Conservation (phyloP, 331 rosid species). For the Saraca asoca region DNA sequence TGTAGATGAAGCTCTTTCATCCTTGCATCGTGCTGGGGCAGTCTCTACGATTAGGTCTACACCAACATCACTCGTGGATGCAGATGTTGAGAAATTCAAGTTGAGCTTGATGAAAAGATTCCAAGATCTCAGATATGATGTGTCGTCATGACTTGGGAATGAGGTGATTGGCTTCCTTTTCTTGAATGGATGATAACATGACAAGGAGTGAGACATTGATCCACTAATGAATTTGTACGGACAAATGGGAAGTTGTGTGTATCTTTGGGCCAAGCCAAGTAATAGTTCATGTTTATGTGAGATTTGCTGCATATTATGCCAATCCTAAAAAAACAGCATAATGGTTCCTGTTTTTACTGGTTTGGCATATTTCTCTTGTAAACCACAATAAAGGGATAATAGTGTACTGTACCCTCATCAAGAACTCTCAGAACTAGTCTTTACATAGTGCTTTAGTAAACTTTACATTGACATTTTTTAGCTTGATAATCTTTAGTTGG, state of each 20-base stretch:
- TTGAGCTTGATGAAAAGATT: slow-evolving; percentile 74
- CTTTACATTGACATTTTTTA: neutral
- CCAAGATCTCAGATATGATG: slow-evolving; percentile 65
- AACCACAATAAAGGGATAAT: neutral
- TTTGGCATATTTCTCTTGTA: neutral
- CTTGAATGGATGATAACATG: slow-evolving; percentile 2
- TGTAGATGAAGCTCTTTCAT: slow-evolving; percentile 70
- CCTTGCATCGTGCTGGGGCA: slow-evolving; percentile 76
- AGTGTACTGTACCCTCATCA: neutral
- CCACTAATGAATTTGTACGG: neutral
- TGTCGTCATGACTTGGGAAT: slow-evolving; percentile 39
- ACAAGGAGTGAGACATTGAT: neutral
- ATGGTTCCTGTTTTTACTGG: neutral
- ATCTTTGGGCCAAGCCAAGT: neutral
- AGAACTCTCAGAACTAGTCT: neutral
- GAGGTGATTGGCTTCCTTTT: slow-evolving; percentile 6
- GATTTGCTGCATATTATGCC: neutral
- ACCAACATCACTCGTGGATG: slow-evolving; percentile 60
- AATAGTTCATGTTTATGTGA: neutral
- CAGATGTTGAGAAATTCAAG: slow-evolving; percentile 62
- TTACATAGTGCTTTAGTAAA: no score
- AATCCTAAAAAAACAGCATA: neutral
- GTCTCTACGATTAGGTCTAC: slow-evolving; percentile 57
- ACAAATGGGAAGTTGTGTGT: neutral
- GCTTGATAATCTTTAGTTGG: neutral